phyloP scores from a whole-genome alignment of 2,329 filamentous ascomycete genomes.

The Pseudogymnoascus sp. region DNA sequence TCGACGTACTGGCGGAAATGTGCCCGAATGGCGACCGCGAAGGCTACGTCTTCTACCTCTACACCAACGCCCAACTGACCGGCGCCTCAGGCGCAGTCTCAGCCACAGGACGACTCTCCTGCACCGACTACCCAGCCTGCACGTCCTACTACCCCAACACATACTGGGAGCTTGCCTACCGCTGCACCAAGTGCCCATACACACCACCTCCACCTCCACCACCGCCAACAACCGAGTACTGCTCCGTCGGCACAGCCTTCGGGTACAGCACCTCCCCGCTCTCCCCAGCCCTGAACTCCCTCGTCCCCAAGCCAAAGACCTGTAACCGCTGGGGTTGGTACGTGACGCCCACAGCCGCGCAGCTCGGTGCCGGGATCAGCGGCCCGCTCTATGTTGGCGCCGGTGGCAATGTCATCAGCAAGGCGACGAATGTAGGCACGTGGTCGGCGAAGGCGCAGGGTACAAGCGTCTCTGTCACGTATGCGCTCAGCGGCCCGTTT shows the following conservation, averaged over 20 bases:
- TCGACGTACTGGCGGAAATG: background rate
- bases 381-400: conserved; percentile 10
- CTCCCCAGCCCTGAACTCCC: conserved; percentile 4
- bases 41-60: conserved; percentile 2
- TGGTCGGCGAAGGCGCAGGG: conserved; percentile 1
- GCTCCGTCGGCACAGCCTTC: background rate
- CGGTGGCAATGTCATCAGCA: conserved; percentile 10
- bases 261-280: background rate
- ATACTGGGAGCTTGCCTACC: conserved; percentile 1
- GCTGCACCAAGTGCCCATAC: conserved; percentile 2
- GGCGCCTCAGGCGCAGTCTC: background rate
- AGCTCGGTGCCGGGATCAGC: conserved; percentile 1
- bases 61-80: background rate
- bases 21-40: conserved; percentile 1
- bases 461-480: background rate
- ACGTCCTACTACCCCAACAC: background rate
- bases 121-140: conserved; percentile 1
- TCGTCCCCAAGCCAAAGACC: conserved; percentile 1
- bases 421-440: conserved; percentile 3
- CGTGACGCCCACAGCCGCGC: background rate
- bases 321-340: conserved; percentile 12
- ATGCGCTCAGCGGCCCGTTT: conserved; percentile 1
- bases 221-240: background rate
- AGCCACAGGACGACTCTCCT: background rate
- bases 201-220: background rate